phyloP scores from a whole-genome alignment of 805 yeast species.

The Sporopachydermia lactativora region DNA sequence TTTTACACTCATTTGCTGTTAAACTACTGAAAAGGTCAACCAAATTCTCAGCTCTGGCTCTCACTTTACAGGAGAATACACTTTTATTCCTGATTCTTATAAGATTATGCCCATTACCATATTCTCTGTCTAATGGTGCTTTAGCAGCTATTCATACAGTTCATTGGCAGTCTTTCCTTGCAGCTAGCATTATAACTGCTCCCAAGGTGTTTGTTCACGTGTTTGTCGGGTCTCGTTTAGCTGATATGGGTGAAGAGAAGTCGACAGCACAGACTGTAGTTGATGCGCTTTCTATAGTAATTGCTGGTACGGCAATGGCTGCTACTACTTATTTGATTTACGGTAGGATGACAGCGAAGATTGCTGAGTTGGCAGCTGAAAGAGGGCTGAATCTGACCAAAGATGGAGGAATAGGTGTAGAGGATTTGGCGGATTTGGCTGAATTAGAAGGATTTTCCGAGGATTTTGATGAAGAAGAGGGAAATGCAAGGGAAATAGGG shows the following conservation, averaged over 20 bases:
- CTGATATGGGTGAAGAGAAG: slow-evolving; percentile 45
- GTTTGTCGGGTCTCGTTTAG: slow-evolving; percentile 66
- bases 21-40: slow-evolving; percentile 38
- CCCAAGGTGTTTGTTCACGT: slow-evolving; percentile 72
- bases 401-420: slow-evolving; percentile 7
- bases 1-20: slow-evolving; percentile 40
- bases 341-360: slow-evolving; percentile 27
- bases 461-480: slow-evolving; percentile 4
- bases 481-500: too few species aligned
- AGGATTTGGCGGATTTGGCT: slow-evolving; percentile 7
- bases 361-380: slow-evolving; percentile 15
- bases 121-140: slow-evolving; percentile 85
- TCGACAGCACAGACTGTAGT: slow-evolving; percentile 37
- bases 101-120: slow-evolving; percentile 85
- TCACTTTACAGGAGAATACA: slow-evolving; percentile 58
- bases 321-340: slow-evolving; percentile 58
- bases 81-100: slow-evolving; percentile 56
- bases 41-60: slow-evolving; percentile 59
- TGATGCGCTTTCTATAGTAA: slow-evolving; percentile 44
- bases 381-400: neutral
- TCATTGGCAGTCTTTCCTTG: slow-evolving; percentile 40
- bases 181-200: slow-evolving; percentile 63
- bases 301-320: slow-evolving; percentile 41
- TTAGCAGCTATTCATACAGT: slow-evolving; percentile 78
- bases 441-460: slow-evolving; percentile 12